phyloP scores from a whole-genome alignment of 2,329 filamentous ascomycete species.

The Neofusicoccum parvum region DNA sequence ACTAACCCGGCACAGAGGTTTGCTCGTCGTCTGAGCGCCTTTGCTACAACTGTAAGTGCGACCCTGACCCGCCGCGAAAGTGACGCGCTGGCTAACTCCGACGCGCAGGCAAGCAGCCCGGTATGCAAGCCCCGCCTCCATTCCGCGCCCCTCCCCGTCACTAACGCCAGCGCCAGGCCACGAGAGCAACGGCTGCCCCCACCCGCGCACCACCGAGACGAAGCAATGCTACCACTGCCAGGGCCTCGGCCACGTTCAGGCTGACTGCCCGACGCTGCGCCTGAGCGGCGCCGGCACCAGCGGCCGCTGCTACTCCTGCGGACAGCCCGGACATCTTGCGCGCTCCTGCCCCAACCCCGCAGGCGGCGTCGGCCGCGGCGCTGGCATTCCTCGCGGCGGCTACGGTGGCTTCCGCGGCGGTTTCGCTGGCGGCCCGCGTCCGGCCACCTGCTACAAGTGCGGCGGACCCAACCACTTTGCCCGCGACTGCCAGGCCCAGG shows the following conservation, averaged over 20 bases:
- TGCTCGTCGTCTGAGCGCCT: conserved; percentile 97
- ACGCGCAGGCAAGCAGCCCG: conserved; percentile 74
- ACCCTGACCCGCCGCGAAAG: conserved; percentile 2
- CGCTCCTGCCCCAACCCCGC: conserved; percentile 81
- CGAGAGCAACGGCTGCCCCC: conserved; percentile 96
- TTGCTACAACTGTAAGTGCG: conserved; percentile 92
- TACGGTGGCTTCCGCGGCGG: conserved; percentile 72
- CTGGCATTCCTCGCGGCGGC: conserved; percentile 70
- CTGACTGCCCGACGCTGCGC: conserved; percentile 95
- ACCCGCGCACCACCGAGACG: conserved; percentile 92
- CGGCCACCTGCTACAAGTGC: conserved; percentile 70
- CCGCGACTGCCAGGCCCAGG: conserved; percentile 95
- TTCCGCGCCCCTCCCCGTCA: conserved; percentile 25
- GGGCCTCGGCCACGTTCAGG: conserved; percentile 96
- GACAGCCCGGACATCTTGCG: conserved; percentile 89
- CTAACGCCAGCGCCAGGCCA: conserved; percentile 61
- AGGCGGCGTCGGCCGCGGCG: conserved; percentile 67
- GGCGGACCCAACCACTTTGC: conserved; percentile 95
- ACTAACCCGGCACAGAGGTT: conserved; percentile 63
- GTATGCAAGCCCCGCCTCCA: conserved; percentile 41
- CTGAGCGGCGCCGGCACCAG: conserved; percentile 78
- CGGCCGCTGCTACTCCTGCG: conserved; percentile 96
- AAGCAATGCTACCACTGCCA: conserved; percentile 99
- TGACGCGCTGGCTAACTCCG: conserved; percentile 12
- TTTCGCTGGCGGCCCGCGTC: conserved; percentile 68